Conservation (phyloP, 176 grass and related monocot genomes). For the Miscanthus lutarioriparius region DNA sequence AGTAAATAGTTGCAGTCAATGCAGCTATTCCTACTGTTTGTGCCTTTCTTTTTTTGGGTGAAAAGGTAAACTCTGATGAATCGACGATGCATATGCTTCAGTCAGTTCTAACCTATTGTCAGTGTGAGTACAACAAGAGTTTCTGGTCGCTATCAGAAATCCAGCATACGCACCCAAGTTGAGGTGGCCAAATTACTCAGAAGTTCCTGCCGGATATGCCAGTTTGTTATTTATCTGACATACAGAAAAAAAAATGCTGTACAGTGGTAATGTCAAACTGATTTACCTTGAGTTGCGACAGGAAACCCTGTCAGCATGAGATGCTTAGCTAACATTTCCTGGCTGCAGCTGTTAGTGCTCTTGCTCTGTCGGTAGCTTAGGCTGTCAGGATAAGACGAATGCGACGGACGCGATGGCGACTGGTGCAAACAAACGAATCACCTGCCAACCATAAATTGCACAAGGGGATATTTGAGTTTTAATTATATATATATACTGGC, state of each 20-base stretch:
- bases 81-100: not conserved
- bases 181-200: not conserved
- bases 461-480: not conserved
- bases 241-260: not conserved
- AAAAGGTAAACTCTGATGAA: not conserved
- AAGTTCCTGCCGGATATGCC: constrained; percentile 5
- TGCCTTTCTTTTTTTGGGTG: too few relatives aligned
- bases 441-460: constrained; percentile 30
- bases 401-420: constrained; percentile 26
- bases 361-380: not conserved
- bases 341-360: not conserved
- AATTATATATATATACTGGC: not conserved
- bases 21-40: not conserved
- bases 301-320: not conserved
- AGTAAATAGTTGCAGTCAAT: not conserved
- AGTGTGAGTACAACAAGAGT: not conserved
- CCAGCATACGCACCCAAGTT: not conserved
- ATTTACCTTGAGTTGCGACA: not conserved
- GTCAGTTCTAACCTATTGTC: constrained; percentile 13
- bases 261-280: not conserved
- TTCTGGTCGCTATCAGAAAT: not conserved
- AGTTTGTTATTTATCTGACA: not conserved
- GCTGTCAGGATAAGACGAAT: constrained; percentile 52
- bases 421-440: constrained; percentile 31
- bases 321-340: not conserved